Evolutionary conservation across 2,329 filamentous ascomycete genomes (phyloP), one percentile per base, ranked within the genome.

Genomic region (Penicillium sp.): DNA sequence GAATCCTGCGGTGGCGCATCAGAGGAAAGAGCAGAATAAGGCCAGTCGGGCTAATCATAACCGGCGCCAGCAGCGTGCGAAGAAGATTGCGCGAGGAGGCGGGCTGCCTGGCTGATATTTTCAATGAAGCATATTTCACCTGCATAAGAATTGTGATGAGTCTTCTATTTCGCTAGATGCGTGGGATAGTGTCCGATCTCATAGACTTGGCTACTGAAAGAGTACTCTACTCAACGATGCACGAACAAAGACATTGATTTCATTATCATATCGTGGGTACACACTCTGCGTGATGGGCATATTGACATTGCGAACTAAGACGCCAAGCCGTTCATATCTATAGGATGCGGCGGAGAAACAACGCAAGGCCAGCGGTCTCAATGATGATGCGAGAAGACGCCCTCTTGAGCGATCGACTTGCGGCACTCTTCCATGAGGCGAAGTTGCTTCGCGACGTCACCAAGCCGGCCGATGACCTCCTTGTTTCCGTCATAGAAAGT

Each of bases 401-500:
- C 59, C 18, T 59, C 50, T 15, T 60, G 41, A 2, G 56, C 54
- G 29, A 59, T 61, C 3, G 60, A 61, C 51, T 75, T 78, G 59
- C 86, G 83, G 58, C 87, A 91, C 64, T 88, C 86, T 29, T 81
- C 78, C 51, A 90, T 70, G 41, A 91, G 86, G 36, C 80, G 78
- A 9, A 87, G 85, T 68, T 94, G 88, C 57, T 82, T 82, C 17
- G 84, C 83, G 2, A 95, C 83, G 57, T 95, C 86, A 3, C 80
- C 84, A 33, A 95, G 72, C 30, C 80, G 76, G 11, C 84, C 76
- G 54, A 95, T 79, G 9, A 95, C 87, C 53, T 87, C 75, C 65
- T 83, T 83, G 63, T 93, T 95, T 4, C 88, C 86, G 51, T 88
- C 80, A 13, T 86, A 79, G 59, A 95, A 95, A 1, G 86, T 87